Base-by-base conservation (phyloP, 2,329 filamentous ascomycete species). In the Orbilia oligospora region DNA sequence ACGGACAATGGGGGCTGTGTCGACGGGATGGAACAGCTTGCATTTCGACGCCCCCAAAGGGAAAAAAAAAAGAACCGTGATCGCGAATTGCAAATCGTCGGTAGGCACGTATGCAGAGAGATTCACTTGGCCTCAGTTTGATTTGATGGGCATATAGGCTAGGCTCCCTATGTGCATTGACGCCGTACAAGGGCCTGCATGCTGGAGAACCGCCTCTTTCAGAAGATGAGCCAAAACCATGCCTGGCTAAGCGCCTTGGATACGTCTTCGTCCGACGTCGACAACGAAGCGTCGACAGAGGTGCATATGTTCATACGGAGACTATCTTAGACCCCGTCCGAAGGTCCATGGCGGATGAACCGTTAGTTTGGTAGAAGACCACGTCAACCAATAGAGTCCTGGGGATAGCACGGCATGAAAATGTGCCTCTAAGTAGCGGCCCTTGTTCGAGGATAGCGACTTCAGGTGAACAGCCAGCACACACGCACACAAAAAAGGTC, bases 361-460 rank as follows among this genome's bases (percentile, higher is more conserved):
- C 44, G 48, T 67, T 38, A 36, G 51, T 48, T 20, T 48, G 9
- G 18, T 27, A 51, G 48, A 10, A 33, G 48, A 46, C 16, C 16
- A 53, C 30, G 61, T 44, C 49, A 55, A 51, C 72, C 66, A 77
- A 77, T 77, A 66, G 55, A 48, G 72, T 48, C 44, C 5, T 46
- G 56, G 65, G 55, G 27, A 70, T 49, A 64, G 63, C 38, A 77
- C 73, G 73, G 73, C 73, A 71, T 71, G 67, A 51, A 46, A 68
- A 76, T 66, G 61, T 67, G 66, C 72, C 72, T 66, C 67, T 71
- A 58, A 58, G 58, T 20, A 65, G 66, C 72, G 66, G 72, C 73
- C 72, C 72, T 70, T 70, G 72, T 67, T 71, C 58, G 41, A 63
- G 51, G 41, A 71, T 30, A 55, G 51, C 27, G 46, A 48, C 22